Evolutionary conservation across 208 protist genomes (phyloP).

Genomic region (Trypanosoma grayi): DNA sequence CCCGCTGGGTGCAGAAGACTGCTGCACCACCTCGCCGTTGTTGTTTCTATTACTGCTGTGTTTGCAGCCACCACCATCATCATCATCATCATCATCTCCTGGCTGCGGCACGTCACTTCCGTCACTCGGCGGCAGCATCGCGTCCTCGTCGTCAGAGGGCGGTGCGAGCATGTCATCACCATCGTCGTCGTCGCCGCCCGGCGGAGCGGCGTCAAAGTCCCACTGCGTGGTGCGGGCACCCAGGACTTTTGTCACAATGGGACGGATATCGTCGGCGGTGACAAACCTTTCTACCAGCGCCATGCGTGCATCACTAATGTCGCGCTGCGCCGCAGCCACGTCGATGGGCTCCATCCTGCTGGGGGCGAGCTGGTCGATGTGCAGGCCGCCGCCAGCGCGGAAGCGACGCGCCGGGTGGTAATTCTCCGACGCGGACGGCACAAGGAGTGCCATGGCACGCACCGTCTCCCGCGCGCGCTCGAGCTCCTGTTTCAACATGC

Average conservation of each 20-base stretch:
- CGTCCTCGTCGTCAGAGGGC: conserved; percentile 16
- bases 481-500: conserved; percentile 28
- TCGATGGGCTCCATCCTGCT: conserved; percentile 15
- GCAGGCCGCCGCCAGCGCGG: conserved; percentile 19
- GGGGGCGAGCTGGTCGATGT: conserved; percentile 4
- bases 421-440: conserved; percentile 9
- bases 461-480: conserved; percentile 27
- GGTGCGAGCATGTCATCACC: conserved; percentile 17
- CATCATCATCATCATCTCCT: conserved; percentile 7
- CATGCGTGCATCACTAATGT: conserved; percentile 6
- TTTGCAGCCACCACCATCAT: neutral
- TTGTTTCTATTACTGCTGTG: neutral
- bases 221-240: neutral
- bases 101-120: conserved; percentile 16
- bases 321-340: neutral
- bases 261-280: conserved; percentile 15
- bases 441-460: conserved; percentile 9
- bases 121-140: conserved; percentile 19
- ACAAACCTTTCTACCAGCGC: conserved; percentile 24
- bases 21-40: too few species aligned
- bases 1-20: neutral
- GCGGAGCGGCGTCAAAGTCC: conserved; percentile 1
- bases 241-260: conserved; percentile 9
- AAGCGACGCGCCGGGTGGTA: conserved; percentile 29
- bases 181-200: conserved; percentile 17